phyloP scores from a whole-genome alignment of 768 basidiomycete species.

The Amanita jacksonii region DNA sequence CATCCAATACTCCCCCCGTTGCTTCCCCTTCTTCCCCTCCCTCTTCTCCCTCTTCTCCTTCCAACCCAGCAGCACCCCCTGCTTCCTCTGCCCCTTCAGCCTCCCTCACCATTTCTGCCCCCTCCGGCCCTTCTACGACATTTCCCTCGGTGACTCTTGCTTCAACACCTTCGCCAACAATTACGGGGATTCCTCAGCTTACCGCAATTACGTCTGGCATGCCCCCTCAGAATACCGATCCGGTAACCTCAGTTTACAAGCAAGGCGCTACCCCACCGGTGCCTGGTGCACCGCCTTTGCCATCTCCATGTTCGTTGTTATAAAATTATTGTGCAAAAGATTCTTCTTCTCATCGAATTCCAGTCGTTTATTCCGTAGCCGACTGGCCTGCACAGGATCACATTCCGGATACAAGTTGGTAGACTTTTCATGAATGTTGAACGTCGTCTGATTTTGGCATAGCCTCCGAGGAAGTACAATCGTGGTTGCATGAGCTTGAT shows the following conservation, averaged over 20 bases:
- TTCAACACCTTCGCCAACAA: conserved; percentile 2
- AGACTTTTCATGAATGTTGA: not conserved
- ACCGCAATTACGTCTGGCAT: conserved; percentile 5
- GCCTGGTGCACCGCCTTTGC: conserved; percentile 56
- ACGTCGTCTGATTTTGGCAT: not conserved
- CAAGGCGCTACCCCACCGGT: conserved; percentile 52
- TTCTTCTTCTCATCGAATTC: not conserved
- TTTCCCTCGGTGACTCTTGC: not conserved
- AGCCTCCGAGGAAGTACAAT: conserved; percentile 54
- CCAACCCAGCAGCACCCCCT: not conserved
- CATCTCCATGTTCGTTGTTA: conserved; percentile 59
- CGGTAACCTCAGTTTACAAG: conserved; percentile 6
- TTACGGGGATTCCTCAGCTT: conserved; percentile 2
- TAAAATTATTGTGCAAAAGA: conserved; percentile 12
- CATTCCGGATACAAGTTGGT: conserved; percentile 48
- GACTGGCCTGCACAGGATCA: conserved; percentile 59
- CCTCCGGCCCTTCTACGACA: not conserved
- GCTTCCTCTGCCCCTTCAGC: not conserved
- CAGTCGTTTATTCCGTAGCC: conserved; percentile 36
- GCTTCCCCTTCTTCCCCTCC: conserved; percentile 1
- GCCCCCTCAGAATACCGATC: conserved; percentile 1
- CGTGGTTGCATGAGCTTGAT: conserved; percentile 72
- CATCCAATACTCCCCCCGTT: conserved; percentile 2
- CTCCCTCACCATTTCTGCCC: too few relatives aligned
- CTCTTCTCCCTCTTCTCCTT: not conserved